Evolutionary conservation across 345 rosid genomes (phyloP).

Genomic region (Melaleuca alternifolia): DNA sequence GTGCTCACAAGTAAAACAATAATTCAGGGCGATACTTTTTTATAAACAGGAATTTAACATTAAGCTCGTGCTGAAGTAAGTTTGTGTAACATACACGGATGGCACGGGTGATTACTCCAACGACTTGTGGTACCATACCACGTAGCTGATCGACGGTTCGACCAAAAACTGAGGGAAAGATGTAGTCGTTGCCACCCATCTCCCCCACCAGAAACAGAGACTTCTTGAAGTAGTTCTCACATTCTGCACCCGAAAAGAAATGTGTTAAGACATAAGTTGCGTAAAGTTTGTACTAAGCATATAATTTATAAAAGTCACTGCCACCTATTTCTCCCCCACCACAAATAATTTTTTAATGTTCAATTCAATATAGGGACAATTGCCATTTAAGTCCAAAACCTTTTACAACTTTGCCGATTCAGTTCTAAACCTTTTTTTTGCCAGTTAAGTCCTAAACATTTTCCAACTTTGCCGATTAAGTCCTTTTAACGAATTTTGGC

Average conservation of each 20-base stretch:
- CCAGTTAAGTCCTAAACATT: too few relatives aligned
- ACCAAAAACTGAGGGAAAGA: conserved; percentile 22
- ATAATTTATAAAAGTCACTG: too few relatives aligned
- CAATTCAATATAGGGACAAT: too few relatives aligned
- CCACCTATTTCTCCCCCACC: too few relatives aligned
- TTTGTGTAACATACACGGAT: background rate
- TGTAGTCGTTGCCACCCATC: conserved; percentile 66
- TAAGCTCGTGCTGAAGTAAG: background rate
- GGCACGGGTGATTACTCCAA: conserved; percentile 16
- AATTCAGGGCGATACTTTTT: background rate
- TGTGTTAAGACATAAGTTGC: background rate
- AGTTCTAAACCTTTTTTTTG: too few relatives aligned
- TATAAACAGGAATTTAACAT: background rate
- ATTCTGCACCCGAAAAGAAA: conserved; percentile 13
- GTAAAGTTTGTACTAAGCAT: background rate
- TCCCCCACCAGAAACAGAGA: conserved; percentile 57
- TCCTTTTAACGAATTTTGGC: too few relatives aligned
- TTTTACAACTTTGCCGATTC: too few relatives aligned
- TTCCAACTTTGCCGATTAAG: too few relatives aligned
- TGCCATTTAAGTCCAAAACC: too few relatives aligned
- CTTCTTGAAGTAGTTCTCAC: conserved; percentile 32
- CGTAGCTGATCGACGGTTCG: conserved; percentile 17
- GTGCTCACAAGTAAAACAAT: background rate
- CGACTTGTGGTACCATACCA: conserved; percentile 30
- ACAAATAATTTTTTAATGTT: too few relatives aligned